Percentiles rank a stretch among this genome's conserved stretches.
Conservation (phyloP, 345 rosid species). For the Euclidium syriacum region DNA sequence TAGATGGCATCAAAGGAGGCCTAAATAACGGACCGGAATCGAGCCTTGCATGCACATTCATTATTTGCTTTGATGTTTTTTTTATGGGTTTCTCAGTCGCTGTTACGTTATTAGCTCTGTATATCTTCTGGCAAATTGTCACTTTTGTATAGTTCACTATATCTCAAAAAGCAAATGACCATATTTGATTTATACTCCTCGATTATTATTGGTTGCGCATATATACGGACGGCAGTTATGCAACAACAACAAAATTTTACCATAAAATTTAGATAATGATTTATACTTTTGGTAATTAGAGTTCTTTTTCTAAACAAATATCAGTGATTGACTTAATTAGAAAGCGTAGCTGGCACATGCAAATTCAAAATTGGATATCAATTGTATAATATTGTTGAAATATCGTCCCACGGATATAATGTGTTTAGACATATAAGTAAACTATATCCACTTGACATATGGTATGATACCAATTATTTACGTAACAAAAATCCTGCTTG, state of each 20-base stretch:
- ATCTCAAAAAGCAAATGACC: slow-evolving; percentile 2
- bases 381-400: background rate
- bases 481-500: slow-evolving; percentile 18
- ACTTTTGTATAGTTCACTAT: slow-evolving; percentile 18
- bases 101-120: slow-evolving; percentile 20
- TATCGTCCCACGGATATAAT: background rate
- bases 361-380: slow-evolving; percentile 10
- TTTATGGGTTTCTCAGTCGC: background rate
- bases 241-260: background rate
- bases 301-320: background rate
- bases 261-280: too few relatives aligned
- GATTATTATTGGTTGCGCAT: background rate
- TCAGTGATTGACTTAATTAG: background rate
- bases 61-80: background rate
- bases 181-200: background rate
- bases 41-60: too few relatives aligned
- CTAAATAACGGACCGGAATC: too few relatives aligned
- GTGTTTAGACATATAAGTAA: slow-evolving; percentile 4
- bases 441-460: slow-evolving; percentile 12
- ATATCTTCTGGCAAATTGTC: slow-evolving; percentile 10
- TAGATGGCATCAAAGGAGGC: too few relatives aligned
- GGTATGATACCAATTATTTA: background rate
- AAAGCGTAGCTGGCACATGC: background rate
- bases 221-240: background rate
- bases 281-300: background rate